phyloP scores from a whole-genome alignment of 106 monocot species.

The Xerophyta viscosa region DNA sequence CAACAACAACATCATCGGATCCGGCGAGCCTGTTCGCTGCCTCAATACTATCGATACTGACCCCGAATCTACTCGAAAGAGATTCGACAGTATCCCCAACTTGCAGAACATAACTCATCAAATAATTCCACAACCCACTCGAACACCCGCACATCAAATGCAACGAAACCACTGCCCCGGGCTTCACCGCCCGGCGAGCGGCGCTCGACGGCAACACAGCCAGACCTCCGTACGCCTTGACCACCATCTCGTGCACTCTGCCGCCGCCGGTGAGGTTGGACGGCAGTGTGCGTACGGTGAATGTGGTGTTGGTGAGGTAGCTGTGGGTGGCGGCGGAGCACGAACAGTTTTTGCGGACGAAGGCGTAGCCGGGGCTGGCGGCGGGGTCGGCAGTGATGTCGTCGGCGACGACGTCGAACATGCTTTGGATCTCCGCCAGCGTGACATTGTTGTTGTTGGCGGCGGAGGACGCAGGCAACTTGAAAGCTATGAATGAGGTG shows the following conservation, averaged over 20 bases:
- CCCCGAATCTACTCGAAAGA: slow-evolving; percentile 78
- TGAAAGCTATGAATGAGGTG: slow-evolving; percentile 84
- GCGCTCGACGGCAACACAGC: slow-evolving; percentile 19
- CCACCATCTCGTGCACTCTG: not conserved
- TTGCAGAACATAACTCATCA: slow-evolving; percentile 66
- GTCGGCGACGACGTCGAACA: slow-evolving; percentile 62
- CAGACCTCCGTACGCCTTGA: not conserved
- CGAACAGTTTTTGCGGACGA: slow-evolving; percentile 95
- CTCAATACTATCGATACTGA: slow-evolving; percentile 93
- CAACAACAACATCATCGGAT: slow-evolving; percentile 29
- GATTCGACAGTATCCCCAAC: slow-evolving; percentile 70
- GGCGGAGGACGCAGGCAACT: not conserved
- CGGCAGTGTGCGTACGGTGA: slow-evolving; percentile 32
- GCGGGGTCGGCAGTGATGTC: slow-evolving; percentile 69
- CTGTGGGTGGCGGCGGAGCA: slow-evolving; percentile 27
- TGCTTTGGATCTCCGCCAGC: slow-evolving; percentile 43
- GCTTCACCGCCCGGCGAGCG: slow-evolving; percentile 14
- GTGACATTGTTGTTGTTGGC: slow-evolving; percentile 8
- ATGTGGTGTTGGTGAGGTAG: slow-evolving; percentile 87
- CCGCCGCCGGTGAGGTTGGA: slow-evolving; percentile 1
- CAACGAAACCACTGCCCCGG: slow-evolving; percentile 54
- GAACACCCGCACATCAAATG: slow-evolving; percentile 86
- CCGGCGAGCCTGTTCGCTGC: slow-evolving; percentile 61
- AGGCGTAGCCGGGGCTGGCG: slow-evolving; percentile 40
- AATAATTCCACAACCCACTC: slow-evolving; percentile 85